Evolutionary conservation across 1,139 yeast genomes (phyloP).

Genomic region (Pichia sp.): DNA sequence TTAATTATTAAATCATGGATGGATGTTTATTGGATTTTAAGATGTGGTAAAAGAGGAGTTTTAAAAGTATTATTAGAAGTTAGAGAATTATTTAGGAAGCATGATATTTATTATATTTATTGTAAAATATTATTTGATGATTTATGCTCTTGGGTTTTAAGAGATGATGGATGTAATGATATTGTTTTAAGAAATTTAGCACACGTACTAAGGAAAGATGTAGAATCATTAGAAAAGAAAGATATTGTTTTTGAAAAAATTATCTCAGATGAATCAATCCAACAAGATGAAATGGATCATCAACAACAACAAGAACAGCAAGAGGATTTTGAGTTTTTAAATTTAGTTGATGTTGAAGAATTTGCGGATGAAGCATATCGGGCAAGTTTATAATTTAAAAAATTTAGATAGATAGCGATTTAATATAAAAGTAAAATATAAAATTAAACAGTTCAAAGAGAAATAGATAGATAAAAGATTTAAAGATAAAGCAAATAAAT

Average conservation of each 20-base stretch:
- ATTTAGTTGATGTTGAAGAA: constrained; percentile 45
- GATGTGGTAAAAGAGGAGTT: constrained; percentile 65
- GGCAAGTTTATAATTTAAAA: background rate
- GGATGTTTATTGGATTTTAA: constrained; percentile 60
- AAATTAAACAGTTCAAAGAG: too few species aligned
- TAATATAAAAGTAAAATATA: too few species aligned
- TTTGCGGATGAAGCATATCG: constrained; percentile 47
- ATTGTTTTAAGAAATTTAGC: constrained; percentile 54
- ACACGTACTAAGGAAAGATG: constrained; percentile 47
- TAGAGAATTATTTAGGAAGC: constrained; percentile 72
- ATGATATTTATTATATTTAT: constrained; percentile 85
- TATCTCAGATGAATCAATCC: constrained; percentile 14
- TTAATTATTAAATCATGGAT: constrained; percentile 62
- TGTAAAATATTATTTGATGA: constrained; percentile 78
- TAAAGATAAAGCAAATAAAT: too few species aligned
- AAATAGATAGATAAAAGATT: too few species aligned
- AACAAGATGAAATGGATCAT: too few species aligned
- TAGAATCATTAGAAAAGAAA: constrained; percentile 22
- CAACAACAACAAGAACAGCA: too few species aligned
- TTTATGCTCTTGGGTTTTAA: constrained; percentile 70
- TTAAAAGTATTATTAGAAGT: constrained; percentile 52
- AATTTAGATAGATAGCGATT: too few species aligned
- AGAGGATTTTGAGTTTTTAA: constrained; percentile 37
- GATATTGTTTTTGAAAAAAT: constrained; percentile 36
- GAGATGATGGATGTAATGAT: constrained; percentile 44